Evolutionary conservation across 148 eudicot genomes (phyloP), one percentile per base, ranked within the genome.

Genomic region (Rhododendron mucronatum): DNA sequence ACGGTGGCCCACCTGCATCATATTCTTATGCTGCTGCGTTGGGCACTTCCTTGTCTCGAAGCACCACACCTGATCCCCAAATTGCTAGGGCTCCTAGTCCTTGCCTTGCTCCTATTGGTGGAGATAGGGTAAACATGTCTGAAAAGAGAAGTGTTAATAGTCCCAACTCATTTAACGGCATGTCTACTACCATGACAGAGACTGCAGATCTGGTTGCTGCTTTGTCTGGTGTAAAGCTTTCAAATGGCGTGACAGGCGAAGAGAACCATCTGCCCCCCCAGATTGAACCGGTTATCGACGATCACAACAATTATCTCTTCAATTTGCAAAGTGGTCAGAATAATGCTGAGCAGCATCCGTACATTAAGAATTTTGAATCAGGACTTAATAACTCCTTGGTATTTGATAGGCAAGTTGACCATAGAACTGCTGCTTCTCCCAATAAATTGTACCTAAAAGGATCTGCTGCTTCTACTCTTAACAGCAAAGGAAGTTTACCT

Each of bases 11-110:
- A 47, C 91, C 98, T 83, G 75, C 91, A 26, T 93, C 99, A 3
- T 93, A 92, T 89, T 90, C 95, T 80, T 95, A 95, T 93, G 98
- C 99, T 90, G 95, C 99, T 89, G 98, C 88, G 57, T 88, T 97
- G 86, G 98, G 98, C 71, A 83, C 94, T 77, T 91, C 99, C 67
- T 86, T 97, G 87, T 97, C 99, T 71, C 93, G 99, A 87, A 95
- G 98, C 91, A 92, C 94, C 61, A 97, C 99, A 21, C 99, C 99
- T 73, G 99, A 97, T 80, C 93, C 99, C 81, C 98, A 95, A 84
- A 91, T 95, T 41, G 92, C 95, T 69, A 89, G 98, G 88, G 95
- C 90, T 73, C 99, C 98, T 59, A 97, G 99, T 89, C 99, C 99
- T 73, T 92, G 94, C 88, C 99, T 92, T 61, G 90, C 95, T 69